A percentile compares a stretch with the other conserved stretches of the same genome.
Conservation (phyloP, 2,329 filamentous ascomycete genomes). For the Alternaria angustiovoidea region DNA sequence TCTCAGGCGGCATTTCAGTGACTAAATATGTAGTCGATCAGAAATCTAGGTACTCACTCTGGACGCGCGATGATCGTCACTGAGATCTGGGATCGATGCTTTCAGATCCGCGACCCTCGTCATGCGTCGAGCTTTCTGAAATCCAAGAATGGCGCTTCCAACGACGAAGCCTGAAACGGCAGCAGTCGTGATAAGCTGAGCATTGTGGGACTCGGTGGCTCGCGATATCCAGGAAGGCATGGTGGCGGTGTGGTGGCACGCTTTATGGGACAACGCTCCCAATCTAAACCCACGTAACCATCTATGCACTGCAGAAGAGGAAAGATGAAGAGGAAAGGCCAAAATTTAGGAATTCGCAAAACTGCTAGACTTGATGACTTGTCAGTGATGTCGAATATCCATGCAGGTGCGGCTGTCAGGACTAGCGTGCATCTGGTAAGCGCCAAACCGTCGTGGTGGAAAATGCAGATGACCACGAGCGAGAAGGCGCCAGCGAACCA, state of each 20-base stretch:
- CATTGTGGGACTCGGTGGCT: slow-evolving; percentile 55
- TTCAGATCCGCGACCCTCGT: slow-evolving; percentile 67
- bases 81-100: slow-evolving; percentile 66
- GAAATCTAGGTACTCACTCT: slow-evolving; percentile 52
- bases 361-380: slow-evolving; percentile 11
- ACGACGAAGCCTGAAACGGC: slow-evolving; percentile 62
- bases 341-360: not conserved
- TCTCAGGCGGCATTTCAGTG: slow-evolving; percentile 47
- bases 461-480: slow-evolving; percentile 39
- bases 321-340: not conserved
- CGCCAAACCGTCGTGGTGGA: slow-evolving; percentile 27
- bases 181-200: slow-evolving; percentile 75
- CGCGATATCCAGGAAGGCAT: slow-evolving; percentile 59
- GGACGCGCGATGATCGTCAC: slow-evolving; percentile 60
- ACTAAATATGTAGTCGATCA: not conserved
- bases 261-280: slow-evolving; percentile 5
- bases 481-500: slow-evolving; percentile 42
- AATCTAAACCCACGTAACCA: slow-evolving; percentile 9
- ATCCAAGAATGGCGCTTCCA: slow-evolving; percentile 63
- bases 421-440: slow-evolving; percentile 28
- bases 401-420: slow-evolving; percentile 10
- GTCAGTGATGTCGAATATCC: slow-evolving; percentile 11
- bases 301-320: slow-evolving; percentile 8
- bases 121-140: slow-evolving; percentile 63
- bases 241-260: slow-evolving; percentile 10